Percentiles rank a stretch among this genome's conserved stretches.
Evolutionary conservation across 345 rosid genomes (phyloP).

Genomic region (Isatis tinctoria): DNA sequence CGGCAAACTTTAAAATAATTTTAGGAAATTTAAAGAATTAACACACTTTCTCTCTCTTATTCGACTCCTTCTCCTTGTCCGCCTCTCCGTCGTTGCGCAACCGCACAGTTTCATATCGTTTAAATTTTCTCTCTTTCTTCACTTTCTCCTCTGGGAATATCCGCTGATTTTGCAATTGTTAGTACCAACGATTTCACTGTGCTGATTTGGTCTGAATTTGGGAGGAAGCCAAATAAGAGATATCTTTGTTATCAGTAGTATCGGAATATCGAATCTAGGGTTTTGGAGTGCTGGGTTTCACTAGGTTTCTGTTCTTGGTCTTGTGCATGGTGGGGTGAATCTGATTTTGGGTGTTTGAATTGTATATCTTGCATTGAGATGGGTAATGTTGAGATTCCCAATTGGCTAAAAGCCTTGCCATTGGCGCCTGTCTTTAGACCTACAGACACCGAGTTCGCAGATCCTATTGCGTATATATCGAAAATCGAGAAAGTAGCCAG

Average conservation of each 20-base stretch:
- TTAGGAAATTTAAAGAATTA: slow-evolving; percentile 14
- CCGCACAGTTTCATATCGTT: slow-evolving; percentile 42
- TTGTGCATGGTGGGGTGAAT: neutral
- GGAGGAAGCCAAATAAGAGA: neutral
- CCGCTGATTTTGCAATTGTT: neutral
- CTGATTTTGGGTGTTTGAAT: slow-evolving; percentile 1
- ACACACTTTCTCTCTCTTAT: slow-evolving; percentile 16
- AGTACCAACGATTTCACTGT: neutral
- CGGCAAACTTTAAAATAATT: slow-evolving; percentile 20
- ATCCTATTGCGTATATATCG: slow-evolving; percentile 95
- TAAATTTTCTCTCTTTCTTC: neutral
- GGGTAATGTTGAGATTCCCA: slow-evolving; percentile 87
- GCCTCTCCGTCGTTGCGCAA: slow-evolving; percentile 32
- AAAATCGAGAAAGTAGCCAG: slow-evolving; percentile 94
- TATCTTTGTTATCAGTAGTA: neutral
- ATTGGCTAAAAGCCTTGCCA: slow-evolving; percentile 85
- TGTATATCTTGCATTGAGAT: slow-evolving; percentile 32
- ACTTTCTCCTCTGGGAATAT: neutral
- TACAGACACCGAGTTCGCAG: slow-evolving; percentile 96
- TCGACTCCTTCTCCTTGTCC: slow-evolving; percentile 4
- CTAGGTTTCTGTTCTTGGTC: neutral
- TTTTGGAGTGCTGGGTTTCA: slow-evolving; percentile 17
- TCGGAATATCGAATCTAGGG: slow-evolving; percentile 43
- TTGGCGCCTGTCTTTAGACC: slow-evolving; percentile 91
- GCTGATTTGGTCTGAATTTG: slow-evolving; percentile 15